Evolutionary conservation across 2,329 filamentous ascomycete species (phyloP).

Genomic region (Penicillium sp.): DNA sequence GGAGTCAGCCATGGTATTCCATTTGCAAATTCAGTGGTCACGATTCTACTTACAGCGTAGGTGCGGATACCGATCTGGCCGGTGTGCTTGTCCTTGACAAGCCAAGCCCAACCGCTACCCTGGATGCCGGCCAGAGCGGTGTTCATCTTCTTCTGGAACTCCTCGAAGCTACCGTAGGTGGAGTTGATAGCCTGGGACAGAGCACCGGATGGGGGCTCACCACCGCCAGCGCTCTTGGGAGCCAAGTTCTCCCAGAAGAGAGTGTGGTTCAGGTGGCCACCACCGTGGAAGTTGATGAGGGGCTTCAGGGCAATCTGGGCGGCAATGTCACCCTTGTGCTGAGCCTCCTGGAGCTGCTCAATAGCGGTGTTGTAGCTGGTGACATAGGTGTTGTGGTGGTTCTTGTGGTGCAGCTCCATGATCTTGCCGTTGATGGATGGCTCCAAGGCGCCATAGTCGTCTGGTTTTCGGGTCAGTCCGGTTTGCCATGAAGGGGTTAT

Average conservation of each 20-base stretch:
- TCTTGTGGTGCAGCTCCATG: constrained; percentile 94
- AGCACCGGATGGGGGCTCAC: constrained; percentile 60
- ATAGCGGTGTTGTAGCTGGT: constrained; percentile 80
- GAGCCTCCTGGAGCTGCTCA: constrained; percentile 66
- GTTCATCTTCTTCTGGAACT: constrained; percentile 65
- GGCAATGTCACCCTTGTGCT: constrained; percentile 54
- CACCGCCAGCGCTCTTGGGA: constrained; percentile 61
- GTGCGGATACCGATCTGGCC: constrained; percentile 60
- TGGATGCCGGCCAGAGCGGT: constrained; percentile 64
- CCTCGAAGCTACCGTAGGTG: constrained; percentile 59
- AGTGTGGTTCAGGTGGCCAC: constrained; percentile 63
- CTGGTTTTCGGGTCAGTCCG: constrained; percentile 33
- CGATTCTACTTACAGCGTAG: constrained; percentile 54
- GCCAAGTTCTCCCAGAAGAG: constrained; percentile 70
- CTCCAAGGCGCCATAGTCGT: constrained; percentile 96
- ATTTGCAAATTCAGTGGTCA: not conserved
- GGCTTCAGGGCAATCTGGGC: constrained; percentile 61
- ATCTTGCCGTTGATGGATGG: constrained; percentile 80
- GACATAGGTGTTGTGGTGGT: constrained; percentile 93
- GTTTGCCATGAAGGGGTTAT: not conserved
- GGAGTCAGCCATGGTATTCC: constrained; percentile 3
- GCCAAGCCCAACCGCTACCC: constrained; percentile 65
- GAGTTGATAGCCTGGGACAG: constrained; percentile 60
- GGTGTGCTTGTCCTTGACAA: constrained; percentile 63
- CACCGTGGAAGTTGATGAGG: constrained; percentile 65